A percentile compares a stretch with the other conserved stretches of the same genome.
Conservation (phyloP, 768 basidiomycete genomes). For the Kwoniella bestiolae region DNA sequence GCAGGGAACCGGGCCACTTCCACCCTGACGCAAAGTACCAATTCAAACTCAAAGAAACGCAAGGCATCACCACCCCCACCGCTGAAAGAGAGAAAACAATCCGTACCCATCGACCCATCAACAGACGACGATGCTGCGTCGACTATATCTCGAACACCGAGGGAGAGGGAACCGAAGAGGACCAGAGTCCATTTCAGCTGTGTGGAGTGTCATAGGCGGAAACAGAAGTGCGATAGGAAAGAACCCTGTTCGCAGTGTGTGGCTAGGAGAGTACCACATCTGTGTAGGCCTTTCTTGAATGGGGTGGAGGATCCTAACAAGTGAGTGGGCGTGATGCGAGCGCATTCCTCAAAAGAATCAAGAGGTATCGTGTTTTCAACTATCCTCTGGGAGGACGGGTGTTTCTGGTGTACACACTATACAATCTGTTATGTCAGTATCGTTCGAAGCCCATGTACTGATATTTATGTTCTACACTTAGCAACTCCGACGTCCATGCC, state of each 20-base stretch:
- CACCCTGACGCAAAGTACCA: neutral
- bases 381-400: no score
- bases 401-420: no score
- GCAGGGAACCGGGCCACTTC: neutral
- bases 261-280: slow-evolving; percentile 56
- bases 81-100: slow-evolving; percentile 27
- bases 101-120: slow-evolving; percentile 31
- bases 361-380: no score
- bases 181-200: slow-evolving; percentile 56
- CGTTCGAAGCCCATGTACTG: no score
- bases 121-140: slow-evolving; percentile 46
- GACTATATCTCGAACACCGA: slow-evolving; percentile 10
- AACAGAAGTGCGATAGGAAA: slow-evolving; percentile 55
- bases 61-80: slow-evolving; percentile 28
- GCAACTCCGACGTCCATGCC: slow-evolving; percentile 53
- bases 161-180: slow-evolving; percentile 37
- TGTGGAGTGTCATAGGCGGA: slow-evolving; percentile 51
- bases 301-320: slow-evolving; percentile 54
- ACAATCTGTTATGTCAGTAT: no score
- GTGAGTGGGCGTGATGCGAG: slow-evolving; percentile 31
- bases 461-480: slow-evolving; percentile 4
- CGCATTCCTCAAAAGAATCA: no score
- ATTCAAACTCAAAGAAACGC: slow-evolving; percentile 34
- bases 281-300: slow-evolving; percentile 57
- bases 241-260: slow-evolving; percentile 57